Base-by-base conservation (phyloP, 1,139 yeast species). In the Sugiyamaella xylanicola region DNA sequence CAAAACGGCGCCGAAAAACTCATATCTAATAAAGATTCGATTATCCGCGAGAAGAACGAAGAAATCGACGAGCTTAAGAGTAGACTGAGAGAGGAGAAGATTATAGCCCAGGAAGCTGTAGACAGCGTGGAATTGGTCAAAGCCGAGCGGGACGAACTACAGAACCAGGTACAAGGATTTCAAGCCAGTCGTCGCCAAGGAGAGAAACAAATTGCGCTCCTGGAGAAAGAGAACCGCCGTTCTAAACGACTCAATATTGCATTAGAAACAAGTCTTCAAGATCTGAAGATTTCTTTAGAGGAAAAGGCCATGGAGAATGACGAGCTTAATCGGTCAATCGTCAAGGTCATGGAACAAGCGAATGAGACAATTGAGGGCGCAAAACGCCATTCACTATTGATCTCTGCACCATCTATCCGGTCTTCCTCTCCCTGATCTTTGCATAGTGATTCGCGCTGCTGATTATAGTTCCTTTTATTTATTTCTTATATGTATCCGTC, bases 271-370 rank as follows among this genome's bases (percentile, higher is more conserved):
- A 60, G 65, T 11, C 55, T 71, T 27, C 72, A 69, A 50, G 75
- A 72, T 48, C 62, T 70, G 49, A 71, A 72, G 56, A 63, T 72
- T 40, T 64, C 74, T 2, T 59, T 72, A 11, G 74, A 72, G 55
- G 74, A 72, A 50, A 67, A 68, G 57, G 70, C 70, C 11, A 68
- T 72, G 67, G 75, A 72, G 54, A 72, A 70, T 58, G 74, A 72
- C 54, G 73, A 69, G 51, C 63, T 70, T 27, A 64, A 64, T 40
- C 56, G 72, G 27, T 67, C 71, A 3, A 66, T 70, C 43, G 59
- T 59, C 39, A 63, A 67, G 48, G 68, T 70, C n/a, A 70, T 70
- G 69, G 72, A 69, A 46, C 69, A 67, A 32, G 70, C 71, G n/a
- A 65, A 64, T 27, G 68, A 66, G 48, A 60, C 71, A 21, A 68